Conservation (phyloP, 2,329 filamentous ascomycete genomes). For the Aspergillus carbonarius region DNA sequence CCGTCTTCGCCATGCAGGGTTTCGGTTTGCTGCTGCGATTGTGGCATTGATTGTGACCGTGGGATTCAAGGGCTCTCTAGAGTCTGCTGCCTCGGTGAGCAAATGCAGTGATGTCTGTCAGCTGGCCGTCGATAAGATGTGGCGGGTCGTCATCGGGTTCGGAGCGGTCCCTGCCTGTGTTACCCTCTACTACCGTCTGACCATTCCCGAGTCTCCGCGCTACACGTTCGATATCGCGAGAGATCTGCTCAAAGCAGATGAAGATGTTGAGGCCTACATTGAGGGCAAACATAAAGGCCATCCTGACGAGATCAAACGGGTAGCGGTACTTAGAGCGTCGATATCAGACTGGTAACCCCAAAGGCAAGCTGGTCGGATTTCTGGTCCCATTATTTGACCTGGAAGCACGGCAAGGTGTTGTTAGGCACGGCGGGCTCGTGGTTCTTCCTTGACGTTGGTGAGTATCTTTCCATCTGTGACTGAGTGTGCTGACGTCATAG, state of each 20-base stretch:
- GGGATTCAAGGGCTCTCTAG: constrained; percentile 66
- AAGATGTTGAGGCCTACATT: constrained; percentile 74
- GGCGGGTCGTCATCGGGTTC: constrained; percentile 77
- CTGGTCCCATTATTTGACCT: constrained; percentile 65
- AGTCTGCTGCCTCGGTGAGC: constrained; percentile 50
- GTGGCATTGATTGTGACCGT: constrained; percentile 72
- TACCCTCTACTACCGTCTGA: constrained; percentile 81
- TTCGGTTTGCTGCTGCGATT: constrained; percentile 71
- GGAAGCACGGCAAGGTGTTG: constrained; percentile 70
- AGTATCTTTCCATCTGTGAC: constrained; percentile 32
- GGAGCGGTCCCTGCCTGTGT: constrained; percentile 77
- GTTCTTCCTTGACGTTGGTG: constrained; percentile 71
- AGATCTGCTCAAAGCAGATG: constrained; percentile 71
- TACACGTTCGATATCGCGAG: constrained; percentile 82
- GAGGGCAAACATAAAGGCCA: constrained; percentile 61
- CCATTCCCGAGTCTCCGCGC: constrained; percentile 82
- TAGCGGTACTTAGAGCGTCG: constrained; percentile 56
- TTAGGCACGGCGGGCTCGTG: constrained; percentile 81
- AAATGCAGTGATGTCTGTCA: constrained; percentile 65
- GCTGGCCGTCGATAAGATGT: constrained; percentile 81
- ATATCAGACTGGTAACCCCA: constrained; percentile 59
- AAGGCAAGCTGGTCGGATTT: constrained; percentile 75
- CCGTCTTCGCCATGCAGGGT: constrained; percentile 85
- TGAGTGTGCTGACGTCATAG: constrained; percentile 36
- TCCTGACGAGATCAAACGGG: constrained; percentile 67